A percentile compares a stretch with the other conserved stretches of the same genome.
Evolutionary conservation across 2,329 filamentous ascomycete genomes (phyloP).

Genomic region (Trichoderma atroviride): DNA sequence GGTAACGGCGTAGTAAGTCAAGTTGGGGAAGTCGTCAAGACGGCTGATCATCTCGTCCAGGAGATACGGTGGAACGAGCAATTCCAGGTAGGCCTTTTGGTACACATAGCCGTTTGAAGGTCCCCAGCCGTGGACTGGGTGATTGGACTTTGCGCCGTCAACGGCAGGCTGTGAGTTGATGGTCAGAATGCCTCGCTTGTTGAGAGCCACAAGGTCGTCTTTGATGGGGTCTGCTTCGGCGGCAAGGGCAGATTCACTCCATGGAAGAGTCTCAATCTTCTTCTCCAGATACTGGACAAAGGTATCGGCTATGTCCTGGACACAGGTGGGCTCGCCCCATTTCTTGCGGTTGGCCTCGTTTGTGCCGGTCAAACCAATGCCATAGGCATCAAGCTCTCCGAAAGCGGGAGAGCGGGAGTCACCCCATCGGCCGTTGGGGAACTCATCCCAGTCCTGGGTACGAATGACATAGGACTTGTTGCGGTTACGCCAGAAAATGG

Average conservation of each 20-base stretch:
- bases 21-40: constrained; percentile 74
- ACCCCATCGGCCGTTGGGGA: constrained; percentile 98
- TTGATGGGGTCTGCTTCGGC: constrained; percentile 80
- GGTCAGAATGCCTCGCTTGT: constrained; percentile 83
- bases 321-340: constrained; percentile 82
- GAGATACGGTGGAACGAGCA: constrained; percentile 80
- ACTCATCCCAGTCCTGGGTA: constrained; percentile 98
- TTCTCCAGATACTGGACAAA: constrained; percentile 86
- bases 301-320: constrained; percentile 78
- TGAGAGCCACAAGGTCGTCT: constrained; percentile 76
- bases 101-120: constrained; percentile 95
- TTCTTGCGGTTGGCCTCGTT: constrained; percentile 95
- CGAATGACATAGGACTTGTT: constrained; percentile 94
- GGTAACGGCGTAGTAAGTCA: constrained; percentile 94
- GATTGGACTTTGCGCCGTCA: constrained; percentile 83
- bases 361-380: constrained; percentile 88
- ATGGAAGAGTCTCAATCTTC: constrained; percentile 80
- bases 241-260: constrained; percentile 89
- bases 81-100: constrained; percentile 95
- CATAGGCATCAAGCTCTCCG: constrained; percentile 91
- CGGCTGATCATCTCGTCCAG: constrained; percentile 76
- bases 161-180: constrained; percentile 98
- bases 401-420: constrained; percentile 96
- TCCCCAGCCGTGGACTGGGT: constrained; percentile 91
- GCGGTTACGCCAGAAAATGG: constrained; percentile 98